A percentile compares a stretch with the other conserved stretches of the same genome.
Evolutionary conservation across 331 rosid genomes (phyloP).

Genomic region (Arachis monticola): DNA sequence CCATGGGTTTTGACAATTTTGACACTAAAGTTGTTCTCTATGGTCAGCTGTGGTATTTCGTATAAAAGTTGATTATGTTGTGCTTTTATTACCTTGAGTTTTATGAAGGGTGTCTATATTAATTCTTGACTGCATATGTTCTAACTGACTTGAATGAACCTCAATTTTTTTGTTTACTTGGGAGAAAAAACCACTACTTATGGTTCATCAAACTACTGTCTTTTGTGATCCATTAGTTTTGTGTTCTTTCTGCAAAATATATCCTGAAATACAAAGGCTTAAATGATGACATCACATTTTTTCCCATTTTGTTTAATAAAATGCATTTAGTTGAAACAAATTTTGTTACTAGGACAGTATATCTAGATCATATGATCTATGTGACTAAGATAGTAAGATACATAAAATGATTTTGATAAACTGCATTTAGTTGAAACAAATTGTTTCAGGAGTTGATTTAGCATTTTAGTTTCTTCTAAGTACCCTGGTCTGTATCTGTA

Average conservation of each 20-base stretch:
- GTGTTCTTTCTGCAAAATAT: background rate
- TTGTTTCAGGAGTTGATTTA: slow-evolving; percentile 77
- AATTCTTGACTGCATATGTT: no score
- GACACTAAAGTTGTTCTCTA: background rate
- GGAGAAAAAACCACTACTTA: background rate
- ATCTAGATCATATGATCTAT: background rate
- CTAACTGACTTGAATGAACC: background rate
- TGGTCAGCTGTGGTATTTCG: no score
- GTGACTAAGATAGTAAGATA: slow-evolving; percentile 1
- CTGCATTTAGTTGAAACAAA: no score
- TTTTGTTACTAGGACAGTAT: background rate
- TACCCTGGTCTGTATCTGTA: background rate
- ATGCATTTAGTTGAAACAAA: background rate
- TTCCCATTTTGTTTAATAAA: background rate
- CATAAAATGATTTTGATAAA: background rate
- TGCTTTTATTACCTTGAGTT: no score
- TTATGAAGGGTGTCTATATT: no score
- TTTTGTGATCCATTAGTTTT: background rate
- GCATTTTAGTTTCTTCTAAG: slow-evolving; percentile 24
- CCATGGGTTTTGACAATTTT: slow-evolving; percentile 15
- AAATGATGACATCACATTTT: background rate
- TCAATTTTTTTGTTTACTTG: no score
- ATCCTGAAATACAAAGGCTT: background rate
- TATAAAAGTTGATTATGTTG: no score
- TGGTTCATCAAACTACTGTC: slow-evolving; percentile 5